A percentile compares a stretch with the other conserved stretches of the same genome.
Conservation (phyloP, 108 stramenopile species). For the Nannochloropsis oceanica region DNA sequence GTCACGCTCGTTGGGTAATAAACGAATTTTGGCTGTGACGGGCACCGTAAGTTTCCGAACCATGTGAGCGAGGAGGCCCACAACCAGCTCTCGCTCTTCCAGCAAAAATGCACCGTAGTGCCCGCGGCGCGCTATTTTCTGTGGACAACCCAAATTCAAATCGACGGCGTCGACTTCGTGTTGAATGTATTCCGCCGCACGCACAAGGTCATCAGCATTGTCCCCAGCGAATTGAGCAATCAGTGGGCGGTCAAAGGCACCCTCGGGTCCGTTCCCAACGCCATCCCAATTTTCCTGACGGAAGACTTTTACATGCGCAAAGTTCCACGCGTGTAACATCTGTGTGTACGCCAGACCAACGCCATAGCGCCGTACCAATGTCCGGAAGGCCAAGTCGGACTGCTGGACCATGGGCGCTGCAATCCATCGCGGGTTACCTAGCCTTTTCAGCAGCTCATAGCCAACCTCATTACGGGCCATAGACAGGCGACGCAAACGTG, state of each 20-base stretch:
- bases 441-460: neutral
- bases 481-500: too few relatives aligned
- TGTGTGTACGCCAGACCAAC: slow-evolving; percentile 83
- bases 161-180: slow-evolving; percentile 72
- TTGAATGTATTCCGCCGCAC: slow-evolving; percentile 60
- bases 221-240: slow-evolving; percentile 68
- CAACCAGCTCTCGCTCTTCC: slow-evolving; percentile 40
- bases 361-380: slow-evolving; percentile 54
- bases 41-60: slow-evolving; percentile 26
- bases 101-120: slow-evolving; percentile 88
- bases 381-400: slow-evolving; percentile 73
- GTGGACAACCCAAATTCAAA: slow-evolving; percentile 93
- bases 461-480: neutral
- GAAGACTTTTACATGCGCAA: neutral
- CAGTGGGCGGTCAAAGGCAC: slow-evolving; percentile 14
- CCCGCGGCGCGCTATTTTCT: slow-evolving; percentile 75
- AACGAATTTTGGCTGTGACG: slow-evolving; percentile 47
- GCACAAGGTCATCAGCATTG: slow-evolving; percentile 51
- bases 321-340: slow-evolving; percentile 55
- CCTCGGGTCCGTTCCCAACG: slow-evolving; percentile 4
- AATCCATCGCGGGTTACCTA: neutral
- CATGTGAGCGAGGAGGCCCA: slow-evolving; percentile 9
- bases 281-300: neutral
- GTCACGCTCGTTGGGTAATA: slow-evolving; percentile 42
- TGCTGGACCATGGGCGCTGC: slow-evolving; percentile 96